Evolutionary conservation across 164 flowering plant genomes (phyloP), one percentile per base, ranked within the genome.

Genomic region (Amborella trichopoda): DNA sequence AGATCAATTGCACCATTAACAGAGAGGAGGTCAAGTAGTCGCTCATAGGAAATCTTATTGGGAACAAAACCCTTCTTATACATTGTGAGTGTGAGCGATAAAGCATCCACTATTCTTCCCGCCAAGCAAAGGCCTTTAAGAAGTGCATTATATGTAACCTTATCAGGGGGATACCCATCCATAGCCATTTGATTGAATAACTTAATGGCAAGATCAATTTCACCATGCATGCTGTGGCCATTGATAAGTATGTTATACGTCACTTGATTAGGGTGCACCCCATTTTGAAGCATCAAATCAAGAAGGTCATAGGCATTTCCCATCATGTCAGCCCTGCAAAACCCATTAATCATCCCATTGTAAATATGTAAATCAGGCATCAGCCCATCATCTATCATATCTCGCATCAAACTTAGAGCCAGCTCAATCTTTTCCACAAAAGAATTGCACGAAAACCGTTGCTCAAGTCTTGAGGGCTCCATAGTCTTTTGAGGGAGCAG

Each of bases 231-330:
- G 11, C 64, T 64, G 60, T 71, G 65, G 20, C 75, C 74, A 37
- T 57, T 49, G 26, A 80, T 77, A 10, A 80, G 75, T 48, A 73
- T 73, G 14, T 76, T 75, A 56, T 55, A 71, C 27, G 84, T 77
- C 62, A 77, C 84, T 14, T 68, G 61, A 62, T 77, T 75, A 19
- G 81, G 81, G 51, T 16, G 26, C 33, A 68, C 12, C n/a, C 80
- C 73, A 28, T 65, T 63, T 26, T 22, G 56, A 47, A 51, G 49
- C 81, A 75, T 72, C 52, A 56, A 28, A 24, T 70, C 56, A 25
- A 77, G 28, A 53, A 60, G 65, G 49, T 49, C 46, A 54, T 63
- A 67, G 14, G 80, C 89, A 46, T 75, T 76, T 21, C 45, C 24
- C 49, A 73, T 65, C 68, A 47, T 56, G 16, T 44, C 44, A 3